These are phyloP conservation scores for Yueomyces sp. DNA, from an alignment of 805 yeast genomes.

Conservation along the genomic window DNA sequence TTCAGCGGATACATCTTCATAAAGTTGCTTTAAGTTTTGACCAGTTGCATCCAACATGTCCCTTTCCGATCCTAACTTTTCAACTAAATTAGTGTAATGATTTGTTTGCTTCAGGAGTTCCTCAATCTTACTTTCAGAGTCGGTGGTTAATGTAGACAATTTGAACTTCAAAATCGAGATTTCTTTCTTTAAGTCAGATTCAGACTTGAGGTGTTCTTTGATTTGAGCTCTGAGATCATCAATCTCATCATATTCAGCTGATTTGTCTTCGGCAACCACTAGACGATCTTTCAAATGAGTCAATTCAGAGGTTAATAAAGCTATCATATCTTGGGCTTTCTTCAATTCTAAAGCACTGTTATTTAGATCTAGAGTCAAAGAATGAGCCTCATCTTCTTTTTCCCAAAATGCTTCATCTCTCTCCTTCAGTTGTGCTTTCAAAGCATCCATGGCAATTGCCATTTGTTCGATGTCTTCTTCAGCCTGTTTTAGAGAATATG, in stretches of 20 bases:
- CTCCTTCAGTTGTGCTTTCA: slow-evolving; percentile 37
- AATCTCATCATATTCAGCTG: slow-evolving; percentile 38
- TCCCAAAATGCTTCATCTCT: slow-evolving; percentile 46
- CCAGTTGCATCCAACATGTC: slow-evolving; percentile 30
- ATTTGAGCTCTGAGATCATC: slow-evolving; percentile 40
- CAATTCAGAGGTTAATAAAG: slow-evolving; percentile 42
- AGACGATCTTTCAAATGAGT: slow-evolving; percentile 37
- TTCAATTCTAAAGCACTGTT: slow-evolving; percentile 42
- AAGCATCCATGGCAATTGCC: slow-evolving; percentile 38
- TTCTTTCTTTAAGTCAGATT: slow-evolving; percentile 52
- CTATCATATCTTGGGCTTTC: slow-evolving; percentile 34
- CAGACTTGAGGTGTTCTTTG: slow-evolving; percentile 42
- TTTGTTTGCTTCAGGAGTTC: slow-evolving; percentile 31
- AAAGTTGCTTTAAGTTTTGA: slow-evolving; percentile 32
- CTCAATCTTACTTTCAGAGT: slow-evolving; percentile 23
- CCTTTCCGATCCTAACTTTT: slow-evolving; percentile 31
- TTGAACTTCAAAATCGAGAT: slow-evolving; percentile 49
- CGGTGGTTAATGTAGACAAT: slow-evolving; percentile 39
- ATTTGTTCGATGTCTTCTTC: slow-evolving; percentile 41
- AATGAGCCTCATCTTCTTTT: slow-evolving; percentile 34
- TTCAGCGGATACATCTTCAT: slow-evolving; percentile 37
- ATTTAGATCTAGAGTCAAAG: slow-evolving; percentile 41
- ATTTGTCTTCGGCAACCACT: slow-evolving; percentile 27
- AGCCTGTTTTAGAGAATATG: slow-evolving; percentile 31
- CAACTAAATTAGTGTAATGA: slow-evolving; percentile 28